These are phyloP conservation scores for Hypoxylon crocopeplum DNA, from an alignment of 495 filamentous ascomycete genomes.

Conservation along the genomic window DNA sequence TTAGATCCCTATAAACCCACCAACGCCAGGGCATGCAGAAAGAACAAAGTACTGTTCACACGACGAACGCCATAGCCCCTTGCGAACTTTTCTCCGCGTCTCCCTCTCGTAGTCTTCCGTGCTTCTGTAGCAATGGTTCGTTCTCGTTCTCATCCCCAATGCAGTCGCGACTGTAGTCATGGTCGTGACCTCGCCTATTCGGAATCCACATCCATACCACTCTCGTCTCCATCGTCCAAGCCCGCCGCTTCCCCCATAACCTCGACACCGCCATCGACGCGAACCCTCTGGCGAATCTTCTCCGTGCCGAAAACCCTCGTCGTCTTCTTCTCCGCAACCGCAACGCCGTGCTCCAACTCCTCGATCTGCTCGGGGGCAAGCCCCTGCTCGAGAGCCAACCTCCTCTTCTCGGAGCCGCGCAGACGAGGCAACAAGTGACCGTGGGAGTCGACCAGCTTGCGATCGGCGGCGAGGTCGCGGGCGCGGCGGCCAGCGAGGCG, in stretches of 20 bases:
- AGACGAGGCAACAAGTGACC: conserved; percentile 81
- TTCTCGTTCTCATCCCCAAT: neutral
- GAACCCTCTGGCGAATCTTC: conserved; percentile 65
- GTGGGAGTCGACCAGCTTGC: conserved; percentile 89
- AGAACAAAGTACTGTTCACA: conserved; percentile 14
- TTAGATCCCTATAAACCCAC: conserved; percentile 15
- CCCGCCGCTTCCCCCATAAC: conserved; percentile 51
- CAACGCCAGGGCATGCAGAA: conserved; percentile 38
- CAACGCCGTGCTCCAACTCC: conserved; percentile 54
- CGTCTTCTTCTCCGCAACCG: conserved; percentile 50
- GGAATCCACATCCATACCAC: conserved; percentile 75
- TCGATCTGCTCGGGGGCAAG: conserved; percentile 58
- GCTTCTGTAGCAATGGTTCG: neutral
- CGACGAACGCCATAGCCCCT: conserved; percentile 24
- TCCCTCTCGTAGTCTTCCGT: neutral
- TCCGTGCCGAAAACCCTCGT: conserved; percentile 62
- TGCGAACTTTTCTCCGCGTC: neutral
- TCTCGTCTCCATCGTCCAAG: conserved; percentile 50
- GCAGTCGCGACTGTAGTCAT: no score
- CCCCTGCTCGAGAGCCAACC: conserved; percentile 54
- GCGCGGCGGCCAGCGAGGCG: conserved; percentile 89
- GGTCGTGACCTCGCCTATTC: conserved; percentile 22
- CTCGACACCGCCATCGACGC: conserved; percentile 72
- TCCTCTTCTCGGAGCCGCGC: conserved; percentile 61
- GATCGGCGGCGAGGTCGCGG: conserved; percentile 75